Evolutionary conservation across 768 basidiomycete species (phyloP).

Genomic region (Pleurotus cornucopiae): DNA sequence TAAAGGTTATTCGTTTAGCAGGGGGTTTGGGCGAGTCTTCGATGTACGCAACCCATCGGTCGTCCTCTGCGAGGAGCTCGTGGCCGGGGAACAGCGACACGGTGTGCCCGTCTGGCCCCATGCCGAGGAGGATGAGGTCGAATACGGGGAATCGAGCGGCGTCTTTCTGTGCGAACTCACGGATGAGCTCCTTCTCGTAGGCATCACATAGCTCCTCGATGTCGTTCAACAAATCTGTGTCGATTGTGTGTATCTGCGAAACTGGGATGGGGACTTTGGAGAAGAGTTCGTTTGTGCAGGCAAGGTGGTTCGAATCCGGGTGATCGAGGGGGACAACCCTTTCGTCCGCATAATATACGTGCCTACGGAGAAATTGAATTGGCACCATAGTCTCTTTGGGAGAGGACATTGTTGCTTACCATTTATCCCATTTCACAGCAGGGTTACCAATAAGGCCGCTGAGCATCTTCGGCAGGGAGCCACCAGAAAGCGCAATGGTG

Average conservation of each 20-base stretch:
- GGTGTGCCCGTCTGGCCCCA: constrained; percentile 98
- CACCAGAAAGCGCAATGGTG: constrained; percentile 91
- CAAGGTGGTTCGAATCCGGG: constrained; percentile 86
- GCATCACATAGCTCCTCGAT: constrained; percentile 77
- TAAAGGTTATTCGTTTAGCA: constrained; percentile 84
- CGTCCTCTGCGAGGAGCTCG: constrained; percentile 72
- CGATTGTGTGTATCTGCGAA: constrained; percentile 80
- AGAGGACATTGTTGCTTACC: constrained; percentile 44
- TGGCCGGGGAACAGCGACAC: constrained; percentile 97
- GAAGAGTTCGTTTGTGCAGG: constrained; percentile 72
- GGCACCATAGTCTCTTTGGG: background rate
- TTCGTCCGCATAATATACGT: constrained; percentile 97
- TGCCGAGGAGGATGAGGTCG: constrained; percentile 93
- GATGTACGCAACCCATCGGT: constrained; percentile 93
- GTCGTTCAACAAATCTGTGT: constrained; percentile 60
- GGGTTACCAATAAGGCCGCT: constrained; percentile 59
- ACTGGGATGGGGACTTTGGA: constrained; percentile 76
- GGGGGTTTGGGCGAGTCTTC: constrained; percentile 96
- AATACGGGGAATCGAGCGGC: constrained; percentile 96
- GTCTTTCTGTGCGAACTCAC: constrained; percentile 88
- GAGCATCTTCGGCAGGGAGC: constrained; percentile 83
- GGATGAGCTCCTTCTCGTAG: constrained; percentile 82
- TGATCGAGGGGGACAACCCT: constrained; percentile 91
- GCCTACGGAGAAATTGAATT: constrained; percentile 48
- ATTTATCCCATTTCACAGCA: constrained; percentile 88